Evolutionary conservation across 257 asterid genomes (phyloP).

Genomic region (Solanum chmielewskii): DNA sequence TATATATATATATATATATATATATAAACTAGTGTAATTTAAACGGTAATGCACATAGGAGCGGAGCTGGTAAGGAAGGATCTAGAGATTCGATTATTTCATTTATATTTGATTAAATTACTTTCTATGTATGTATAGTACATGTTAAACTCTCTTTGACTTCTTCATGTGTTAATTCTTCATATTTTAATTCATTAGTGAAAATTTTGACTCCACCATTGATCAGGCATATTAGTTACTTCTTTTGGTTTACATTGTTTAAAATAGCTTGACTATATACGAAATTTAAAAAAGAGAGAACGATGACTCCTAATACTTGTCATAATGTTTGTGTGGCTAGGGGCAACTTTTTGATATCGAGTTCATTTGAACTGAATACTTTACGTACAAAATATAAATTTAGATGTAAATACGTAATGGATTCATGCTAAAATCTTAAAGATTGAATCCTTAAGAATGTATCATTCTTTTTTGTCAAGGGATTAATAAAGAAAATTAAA

Average conservation of each 20-base stretch:
- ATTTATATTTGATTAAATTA: no score
- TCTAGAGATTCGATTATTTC: no score
- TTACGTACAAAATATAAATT: neutral
- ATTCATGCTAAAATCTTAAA: neutral
- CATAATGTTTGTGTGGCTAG: neutral
- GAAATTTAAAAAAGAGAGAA: no score
- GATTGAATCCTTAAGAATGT: neutral
- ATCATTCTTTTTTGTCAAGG: neutral
- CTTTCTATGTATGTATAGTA: no score
- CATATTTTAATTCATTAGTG: no score
- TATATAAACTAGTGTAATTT: neutral
- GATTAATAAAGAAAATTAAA: neutral
- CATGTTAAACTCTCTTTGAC: no score
- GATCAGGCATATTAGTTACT: neutral
- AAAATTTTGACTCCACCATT: no score
- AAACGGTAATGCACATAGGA: neutral
- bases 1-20: neutral
- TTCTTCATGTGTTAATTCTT: no score
- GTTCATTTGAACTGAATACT: neutral
- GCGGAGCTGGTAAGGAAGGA: no score
- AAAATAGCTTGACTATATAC: neutral
- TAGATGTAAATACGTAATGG: neutral
- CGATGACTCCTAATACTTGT: neutral
- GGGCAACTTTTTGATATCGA: neutral
- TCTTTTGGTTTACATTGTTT: neutral